Base-by-base conservation (phyloP, 768 basidiomycete species). In the Fomitopsis pulvina region DNA sequence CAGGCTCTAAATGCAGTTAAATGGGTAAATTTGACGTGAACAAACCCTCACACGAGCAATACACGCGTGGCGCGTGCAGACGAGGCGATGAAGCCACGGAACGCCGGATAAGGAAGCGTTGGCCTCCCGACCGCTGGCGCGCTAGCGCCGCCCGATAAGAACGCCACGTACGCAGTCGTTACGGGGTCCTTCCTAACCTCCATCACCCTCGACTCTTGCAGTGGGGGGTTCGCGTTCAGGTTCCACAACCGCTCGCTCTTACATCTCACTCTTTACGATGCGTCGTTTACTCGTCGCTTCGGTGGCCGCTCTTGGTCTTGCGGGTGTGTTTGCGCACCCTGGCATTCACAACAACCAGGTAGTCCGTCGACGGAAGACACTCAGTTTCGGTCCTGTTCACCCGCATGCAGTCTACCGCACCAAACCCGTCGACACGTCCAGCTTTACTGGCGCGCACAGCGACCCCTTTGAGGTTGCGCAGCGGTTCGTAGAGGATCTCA, bases 361-460 rank as follows among this genome's bases (percentile, higher is more conserved):
- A 10, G 60, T 71, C 14, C 62, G 66, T 8, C 68, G 68, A 47
- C 82, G 94, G 61, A 96, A 97, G 85, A 80, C 94, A 0, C 77
- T 98, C 48, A 83, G 85, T 21, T 96, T 95, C 63, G 94, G 94
- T 1, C 92, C 92, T 4, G 69, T 75, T 16, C 84, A 84, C 53
- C 78, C 81, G 3, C 85, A 91, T 58, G 84, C 85, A 5, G 77
- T 77, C 41, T 90, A 83, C 68, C 66, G 70, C 48, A 69, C 81
- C 6, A 73, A 61, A 50, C 71, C 77, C 9, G 66, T 83, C 53
- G 51, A 56, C 55, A 42, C 52, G 39, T n/a, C 56, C 37, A 49
- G 55, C 57, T 60, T 58, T 20, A 30, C 52, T 27, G 50, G 40
- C 1, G 26, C 41, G 32, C 29, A 38, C n/a, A 40, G 44, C n/a